Evolutionary conservation across 306 rosid species (phyloP).

Genomic region (Phaseolus lunatus): DNA sequence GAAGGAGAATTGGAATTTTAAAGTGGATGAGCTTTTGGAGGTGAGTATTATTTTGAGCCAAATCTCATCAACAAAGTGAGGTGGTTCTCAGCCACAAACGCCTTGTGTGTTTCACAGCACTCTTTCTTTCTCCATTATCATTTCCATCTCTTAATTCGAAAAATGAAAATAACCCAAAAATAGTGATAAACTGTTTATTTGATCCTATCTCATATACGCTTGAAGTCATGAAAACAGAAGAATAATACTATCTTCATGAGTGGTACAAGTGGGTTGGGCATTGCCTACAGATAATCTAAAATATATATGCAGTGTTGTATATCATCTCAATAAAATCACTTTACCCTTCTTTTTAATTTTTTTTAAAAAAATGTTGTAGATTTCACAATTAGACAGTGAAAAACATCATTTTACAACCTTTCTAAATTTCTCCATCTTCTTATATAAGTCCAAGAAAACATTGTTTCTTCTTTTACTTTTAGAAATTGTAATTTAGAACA

Average conservation of each 20-base stretch:
- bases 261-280: constrained; percentile 26
- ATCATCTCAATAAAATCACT: constrained; percentile 22
- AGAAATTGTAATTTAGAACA: too few relatives aligned
- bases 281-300: constrained; percentile 43
- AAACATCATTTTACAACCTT: too few relatives aligned
- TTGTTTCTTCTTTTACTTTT: too few relatives aligned
- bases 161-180: constrained; percentile 1
- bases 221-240: constrained; percentile 15
- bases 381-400: too few relatives aligned
- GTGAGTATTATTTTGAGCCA: constrained; percentile 68
- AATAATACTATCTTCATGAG: not conserved
- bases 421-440: too few relatives aligned
- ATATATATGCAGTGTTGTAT: not conserved
- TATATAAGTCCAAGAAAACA: too few relatives aligned
- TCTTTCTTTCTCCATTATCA: constrained; percentile 53
- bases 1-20: constrained; percentile 28
- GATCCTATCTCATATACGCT: constrained; percentile 13
- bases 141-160: constrained; percentile 38
- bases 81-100: constrained; percentile 65
- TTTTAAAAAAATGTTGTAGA: too few relatives aligned
- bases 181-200: constrained; percentile 9
- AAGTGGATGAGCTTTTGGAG: constrained; percentile 86
- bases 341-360: too few relatives aligned
- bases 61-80: constrained; percentile 63
- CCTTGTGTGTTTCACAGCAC: constrained; percentile 68